Percentiles rank a stretch among this genome's conserved stretches.
phyloP scores from a whole-genome alignment of 2,329 filamentous ascomycete species.

The Fusarium sp. region DNA sequence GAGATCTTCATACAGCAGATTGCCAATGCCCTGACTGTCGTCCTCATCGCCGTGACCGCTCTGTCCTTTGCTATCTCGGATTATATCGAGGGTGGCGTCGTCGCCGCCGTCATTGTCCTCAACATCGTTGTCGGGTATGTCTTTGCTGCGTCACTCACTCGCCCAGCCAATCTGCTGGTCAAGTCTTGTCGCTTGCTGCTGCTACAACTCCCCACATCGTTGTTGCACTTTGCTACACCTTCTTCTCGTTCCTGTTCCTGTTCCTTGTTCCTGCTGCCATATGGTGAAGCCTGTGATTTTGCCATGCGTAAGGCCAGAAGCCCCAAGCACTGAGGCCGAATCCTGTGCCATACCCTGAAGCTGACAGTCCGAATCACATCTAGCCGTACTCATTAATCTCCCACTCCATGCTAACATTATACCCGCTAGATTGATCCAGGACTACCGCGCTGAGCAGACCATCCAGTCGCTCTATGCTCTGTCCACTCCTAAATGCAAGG shows the following conservation, averaged over 20 bases:
- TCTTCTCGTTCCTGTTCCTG: slow-evolving; percentile 5
- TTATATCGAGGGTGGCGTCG: slow-evolving; percentile 71
- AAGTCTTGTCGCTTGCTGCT: slow-evolving; percentile 17
- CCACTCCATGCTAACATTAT: slow-evolving; percentile 42
- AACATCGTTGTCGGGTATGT: slow-evolving; percentile 74
- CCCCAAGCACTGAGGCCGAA: slow-evolving; percentile 42
- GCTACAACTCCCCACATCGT: slow-evolving; percentile 24
- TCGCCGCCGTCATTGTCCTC: slow-evolving; percentile 71
- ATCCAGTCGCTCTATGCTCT: slow-evolving; percentile 69
- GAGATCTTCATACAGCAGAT: slow-evolving; percentile 81
- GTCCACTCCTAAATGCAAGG: slow-evolving; percentile 68
- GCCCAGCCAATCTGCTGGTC: slow-evolving; percentile 32
- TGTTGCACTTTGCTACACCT: slow-evolving; percentile 36
- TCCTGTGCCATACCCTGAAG: slow-evolving; percentile 45
- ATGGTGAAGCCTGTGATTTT: slow-evolving; percentile 46
- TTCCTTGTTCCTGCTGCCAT: slow-evolving; percentile 36
- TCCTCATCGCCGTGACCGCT: slow-evolving; percentile 80
- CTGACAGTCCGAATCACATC: slow-evolving; percentile 36
- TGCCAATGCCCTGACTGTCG: slow-evolving; percentile 79
- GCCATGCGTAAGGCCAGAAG: slow-evolving; percentile 40
- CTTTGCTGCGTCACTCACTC: slow-evolving; percentile 37
- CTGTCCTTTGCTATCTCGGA: slow-evolving; percentile 73
- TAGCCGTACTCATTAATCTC: slow-evolving; percentile 16
- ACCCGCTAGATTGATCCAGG: slow-evolving; percentile 63
- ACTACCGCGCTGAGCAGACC: slow-evolving; percentile 70